Percentiles rank a stretch among this genome's conserved stretches.
Evolutionary conservation across 768 basidiomycete genomes (phyloP).

Genomic region (Pisolithus microcarpus): DNA sequence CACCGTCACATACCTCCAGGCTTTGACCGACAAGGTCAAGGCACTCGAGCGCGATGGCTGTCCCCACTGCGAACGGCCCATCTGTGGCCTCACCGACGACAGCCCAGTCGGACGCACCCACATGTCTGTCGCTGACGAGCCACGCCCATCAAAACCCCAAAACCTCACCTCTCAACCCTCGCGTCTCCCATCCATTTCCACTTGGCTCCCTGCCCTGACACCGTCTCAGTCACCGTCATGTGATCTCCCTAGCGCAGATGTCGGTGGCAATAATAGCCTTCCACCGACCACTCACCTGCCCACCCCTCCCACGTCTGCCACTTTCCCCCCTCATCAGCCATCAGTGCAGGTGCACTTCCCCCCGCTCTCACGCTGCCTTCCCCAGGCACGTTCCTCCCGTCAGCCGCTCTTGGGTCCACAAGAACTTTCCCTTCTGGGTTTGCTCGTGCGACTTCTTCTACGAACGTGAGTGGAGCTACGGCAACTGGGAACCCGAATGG

Average conservation of each 20-base stretch:
- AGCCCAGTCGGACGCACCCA: neutral
- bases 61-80: conserved; percentile 16
- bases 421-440: neutral
- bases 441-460: neutral
- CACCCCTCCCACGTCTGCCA: conserved; percentile 52
- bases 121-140: neutral
- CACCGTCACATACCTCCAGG: conserved; percentile 73
- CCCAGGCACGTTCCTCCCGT: conserved; percentile 17
- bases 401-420: neutral
- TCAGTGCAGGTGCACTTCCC: conserved; percentile 23
- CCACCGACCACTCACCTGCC: conserved; percentile 33
- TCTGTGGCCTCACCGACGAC: conserved; percentile 7
- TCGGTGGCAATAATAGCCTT: conserved; percentile 6
- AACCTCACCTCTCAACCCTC: conserved; percentile 10
- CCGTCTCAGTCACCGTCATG: conserved; percentile 29
- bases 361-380: conserved; percentile 37
- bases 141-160: conserved; percentile 3
- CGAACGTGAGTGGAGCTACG: neutral
- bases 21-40: conserved; percentile 51
- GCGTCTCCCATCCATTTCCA: conserved; percentile 60
- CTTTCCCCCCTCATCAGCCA: conserved; percentile 36
- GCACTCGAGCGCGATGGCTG: conserved; percentile 32
- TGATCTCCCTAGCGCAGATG: conserved; percentile 16
- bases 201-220: conserved; percentile 48
- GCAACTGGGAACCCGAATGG: conserved; percentile 1